A percentile compares a stretch with the other conserved stretches of the same genome.
These are phyloP conservation scores for Boletus semigastroideus DNA, from an alignment of 1,284 basidiomycete species.

Conservation along the genomic window DNA sequence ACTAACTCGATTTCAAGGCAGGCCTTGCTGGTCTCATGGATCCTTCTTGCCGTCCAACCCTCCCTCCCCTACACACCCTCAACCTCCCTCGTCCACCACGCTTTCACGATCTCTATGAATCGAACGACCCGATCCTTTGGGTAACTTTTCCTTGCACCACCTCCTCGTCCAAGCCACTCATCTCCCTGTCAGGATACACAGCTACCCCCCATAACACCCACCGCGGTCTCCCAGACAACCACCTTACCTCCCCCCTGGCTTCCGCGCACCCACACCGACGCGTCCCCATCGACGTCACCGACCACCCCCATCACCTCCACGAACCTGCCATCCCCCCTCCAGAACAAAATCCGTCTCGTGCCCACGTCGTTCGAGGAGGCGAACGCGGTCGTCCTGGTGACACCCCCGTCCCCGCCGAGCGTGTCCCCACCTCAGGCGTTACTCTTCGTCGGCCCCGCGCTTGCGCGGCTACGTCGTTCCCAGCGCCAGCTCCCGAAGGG, in stretches of 20 bases:
- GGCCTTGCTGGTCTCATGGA: slow-evolving; percentile 38
- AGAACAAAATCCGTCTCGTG: slow-evolving; percentile 45
- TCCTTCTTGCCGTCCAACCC: slow-evolving; percentile 43
- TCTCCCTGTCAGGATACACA: slow-evolving; percentile 1
- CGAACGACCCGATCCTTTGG: slow-evolving; percentile 22
- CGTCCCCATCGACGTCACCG: not conserved
- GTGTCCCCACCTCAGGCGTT: slow-evolving; percentile 28
- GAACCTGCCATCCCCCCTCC: slow-evolving; percentile 2
- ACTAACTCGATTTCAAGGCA: slow-evolving; percentile 33
- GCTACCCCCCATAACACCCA: too few relatives aligned
- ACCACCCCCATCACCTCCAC: too few relatives aligned
- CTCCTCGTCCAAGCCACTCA: not conserved
- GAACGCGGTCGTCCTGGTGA: slow-evolving; percentile 52
- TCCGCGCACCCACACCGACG: slow-evolving; percentile 18
- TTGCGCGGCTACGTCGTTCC: slow-evolving; percentile 41
- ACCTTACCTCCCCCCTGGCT: too few relatives aligned
- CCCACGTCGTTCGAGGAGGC: slow-evolving; percentile 51
- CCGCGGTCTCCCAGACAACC: too few relatives aligned
- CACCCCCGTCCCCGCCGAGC: slow-evolving; percentile 27
- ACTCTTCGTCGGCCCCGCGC: slow-evolving; percentile 46
- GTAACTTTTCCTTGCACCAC: slow-evolving; percentile 18
- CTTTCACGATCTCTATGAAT: slow-evolving; percentile 28
- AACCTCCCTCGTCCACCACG: slow-evolving; percentile 39
- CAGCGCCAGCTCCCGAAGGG: slow-evolving; percentile 43
- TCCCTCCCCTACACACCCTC: slow-evolving; percentile 58